A percentile compares a stretch with the other conserved stretches of the same genome.
These are phyloP conservation scores for Psilocybe subaeruginosa DNA, from an alignment of 768 basidiomycete species.

Conservation along the genomic window DNA sequence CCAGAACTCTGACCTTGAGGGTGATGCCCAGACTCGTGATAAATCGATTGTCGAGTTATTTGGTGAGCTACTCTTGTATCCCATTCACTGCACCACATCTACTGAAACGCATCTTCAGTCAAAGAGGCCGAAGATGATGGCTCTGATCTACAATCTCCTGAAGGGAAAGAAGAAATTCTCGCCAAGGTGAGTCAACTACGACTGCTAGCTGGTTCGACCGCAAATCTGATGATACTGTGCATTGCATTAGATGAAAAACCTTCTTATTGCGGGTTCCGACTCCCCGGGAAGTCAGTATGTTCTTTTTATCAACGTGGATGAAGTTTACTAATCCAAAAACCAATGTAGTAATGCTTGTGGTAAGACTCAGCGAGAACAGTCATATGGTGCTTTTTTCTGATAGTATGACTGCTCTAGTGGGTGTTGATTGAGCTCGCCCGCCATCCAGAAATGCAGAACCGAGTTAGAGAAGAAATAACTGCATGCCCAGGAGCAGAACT, in stretches of 20 bases:
- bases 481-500: slow-evolving; percentile 27
- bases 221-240: background rate
- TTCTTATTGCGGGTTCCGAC: slow-evolving; percentile 22
- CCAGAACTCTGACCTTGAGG: slow-evolving; percentile 8
- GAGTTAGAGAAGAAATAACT: slow-evolving; percentile 20
- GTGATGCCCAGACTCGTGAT: background rate
- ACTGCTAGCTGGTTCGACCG: too few species aligned
- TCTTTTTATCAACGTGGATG: background rate
- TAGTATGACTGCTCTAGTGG: slow-evolving; percentile 20
- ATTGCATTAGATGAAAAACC: slow-evolving; percentile 22
- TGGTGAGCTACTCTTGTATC: background rate
- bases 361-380: background rate
- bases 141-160: background rate
- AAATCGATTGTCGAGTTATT: slow-evolving; percentile 7
- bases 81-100: background rate
- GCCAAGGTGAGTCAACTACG: background rate
- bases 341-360: slow-evolving; percentile 9
- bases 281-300: slow-evolving; percentile 16
- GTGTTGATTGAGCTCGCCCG: slow-evolving; percentile 24
- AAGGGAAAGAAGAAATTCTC: slow-evolving; percentile 7
- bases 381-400: background rate
- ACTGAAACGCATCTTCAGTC: background rate
- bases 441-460: slow-evolving; percentile 18
- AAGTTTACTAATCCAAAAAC: background rate
- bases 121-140: background rate